Evolutionary conservation across 1,139 yeast genomes (phyloP).

Genomic region (Saccharomycopsis hybrid): DNA sequence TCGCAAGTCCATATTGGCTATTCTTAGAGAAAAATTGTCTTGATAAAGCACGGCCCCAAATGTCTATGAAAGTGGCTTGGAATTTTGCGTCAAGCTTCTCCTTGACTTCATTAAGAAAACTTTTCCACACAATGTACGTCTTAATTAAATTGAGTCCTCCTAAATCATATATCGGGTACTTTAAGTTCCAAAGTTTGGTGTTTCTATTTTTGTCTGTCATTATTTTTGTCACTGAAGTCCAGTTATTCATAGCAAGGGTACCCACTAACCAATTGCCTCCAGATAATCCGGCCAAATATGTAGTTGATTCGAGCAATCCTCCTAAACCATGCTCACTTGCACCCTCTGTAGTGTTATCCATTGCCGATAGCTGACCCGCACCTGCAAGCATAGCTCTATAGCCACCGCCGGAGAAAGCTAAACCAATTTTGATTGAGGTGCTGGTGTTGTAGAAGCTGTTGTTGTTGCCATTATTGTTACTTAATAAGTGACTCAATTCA

Average conservation of each 20-base stretch:
- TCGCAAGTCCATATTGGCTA: constrained; percentile 49
- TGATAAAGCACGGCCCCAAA: constrained; percentile 18
- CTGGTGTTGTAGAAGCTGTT: background rate
- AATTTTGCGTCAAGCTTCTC: constrained; percentile 11
- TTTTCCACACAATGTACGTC: constrained; percentile 8
- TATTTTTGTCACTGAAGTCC: constrained; percentile 48
- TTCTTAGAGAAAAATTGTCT: constrained; percentile 18
- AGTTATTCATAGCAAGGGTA: constrained; percentile 55
- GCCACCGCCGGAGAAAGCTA: constrained; percentile 89
- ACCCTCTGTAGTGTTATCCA: constrained; percentile 65
- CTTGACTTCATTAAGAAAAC: constrained; percentile 38
- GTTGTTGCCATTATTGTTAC: constrained; percentile 11
- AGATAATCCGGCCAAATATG: constrained; percentile 62
- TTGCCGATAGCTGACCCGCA: constrained; percentile 77
- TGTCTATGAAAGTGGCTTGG: constrained; percentile 10
- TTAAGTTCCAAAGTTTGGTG: constrained; percentile 51
- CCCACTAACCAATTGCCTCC: constrained; percentile 78
- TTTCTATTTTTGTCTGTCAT: constrained; percentile 30
- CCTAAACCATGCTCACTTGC: constrained; percentile 53
- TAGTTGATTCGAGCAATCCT: constrained; percentile 54
- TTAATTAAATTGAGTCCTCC: constrained; percentile 30
- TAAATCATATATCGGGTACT: constrained; percentile 42
- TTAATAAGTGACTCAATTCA: constrained; percentile 18
- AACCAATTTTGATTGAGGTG: constrained; percentile 45
- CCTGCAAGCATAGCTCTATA: constrained; percentile 86